These are phyloP conservation scores for Aspergillus jensenii DNA, from an alignment of 2,329 filamentous ascomycete genomes.

Conservation along the genomic window DNA sequence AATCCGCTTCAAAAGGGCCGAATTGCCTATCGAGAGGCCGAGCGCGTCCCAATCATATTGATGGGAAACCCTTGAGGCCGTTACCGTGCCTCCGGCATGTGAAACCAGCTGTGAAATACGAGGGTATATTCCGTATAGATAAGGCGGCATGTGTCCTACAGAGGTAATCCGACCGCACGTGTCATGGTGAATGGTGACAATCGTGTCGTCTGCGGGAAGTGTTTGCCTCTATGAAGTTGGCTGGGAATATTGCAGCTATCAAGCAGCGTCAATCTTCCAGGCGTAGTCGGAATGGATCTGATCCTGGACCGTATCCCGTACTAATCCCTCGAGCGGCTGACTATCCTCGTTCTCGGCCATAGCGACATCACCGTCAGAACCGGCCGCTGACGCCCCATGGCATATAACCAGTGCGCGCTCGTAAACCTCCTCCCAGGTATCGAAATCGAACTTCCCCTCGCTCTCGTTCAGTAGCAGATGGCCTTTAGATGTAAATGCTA, in stretches of 20 bases:
- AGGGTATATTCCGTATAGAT: neutral
- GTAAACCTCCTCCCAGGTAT: constrained; percentile 72
- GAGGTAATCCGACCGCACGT: neutral
- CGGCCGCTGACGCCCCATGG: constrained; percentile 46
- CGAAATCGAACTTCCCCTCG: constrained; percentile 72
- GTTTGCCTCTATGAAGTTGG: neutral
- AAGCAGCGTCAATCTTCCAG: constrained; percentile 39
- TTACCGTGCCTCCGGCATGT: neutral
- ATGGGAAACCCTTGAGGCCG: neutral
- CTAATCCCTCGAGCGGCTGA: constrained; percentile 57
- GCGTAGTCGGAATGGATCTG: constrained; percentile 48
- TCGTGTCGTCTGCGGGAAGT: neutral
- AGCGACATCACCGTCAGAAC: constrained; percentile 44
- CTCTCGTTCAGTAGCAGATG: constrained; percentile 78
- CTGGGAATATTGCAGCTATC: constrained; percentile 17
- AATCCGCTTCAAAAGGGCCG: neutral
- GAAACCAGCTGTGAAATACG: neutral
- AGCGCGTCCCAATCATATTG: neutral
- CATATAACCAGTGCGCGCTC: constrained; percentile 67
- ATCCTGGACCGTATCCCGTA: constrained; percentile 61
- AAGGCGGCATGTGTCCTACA: neutral
- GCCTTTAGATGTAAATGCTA: constrained; percentile 74
- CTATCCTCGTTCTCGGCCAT: constrained; percentile 42
- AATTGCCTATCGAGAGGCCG: neutral
- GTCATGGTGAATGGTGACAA: neutral